Evolutionary conservation across 352 stramenopile species (phyloP).

Genomic region (Pythium oligandrum): DNA sequence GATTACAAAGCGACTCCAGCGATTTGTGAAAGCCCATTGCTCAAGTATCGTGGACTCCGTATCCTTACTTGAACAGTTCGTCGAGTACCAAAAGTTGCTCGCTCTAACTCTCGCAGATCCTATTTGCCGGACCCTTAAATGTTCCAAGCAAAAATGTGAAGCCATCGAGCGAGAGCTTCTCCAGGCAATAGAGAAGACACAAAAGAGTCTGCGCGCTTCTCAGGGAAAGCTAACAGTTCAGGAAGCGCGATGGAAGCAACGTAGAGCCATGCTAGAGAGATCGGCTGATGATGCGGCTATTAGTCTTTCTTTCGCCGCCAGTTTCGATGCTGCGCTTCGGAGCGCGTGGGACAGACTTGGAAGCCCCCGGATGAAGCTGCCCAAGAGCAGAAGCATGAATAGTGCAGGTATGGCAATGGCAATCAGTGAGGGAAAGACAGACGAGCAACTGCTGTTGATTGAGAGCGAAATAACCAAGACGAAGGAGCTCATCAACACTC

Average conservation of each 20-base stretch:
- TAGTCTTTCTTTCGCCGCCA: no score
- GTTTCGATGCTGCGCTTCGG: no score
- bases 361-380: conserved; percentile 14
- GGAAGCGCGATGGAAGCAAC: conserved; percentile 17
- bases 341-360: background rate
- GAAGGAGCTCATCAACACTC: conserved; percentile 1
- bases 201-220: conserved; percentile 15
- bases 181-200: conserved; percentile 30
- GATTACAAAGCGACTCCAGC: conserved; percentile 32
- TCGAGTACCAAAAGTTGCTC: conserved; percentile 31
- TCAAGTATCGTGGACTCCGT: background rate
- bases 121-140: conserved; percentile 46
- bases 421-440: no score
- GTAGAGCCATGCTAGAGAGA: background rate
- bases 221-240: conserved; percentile 19
- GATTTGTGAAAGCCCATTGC: conserved; percentile 16
- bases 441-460: no score
- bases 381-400: conserved; percentile 9
- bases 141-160: conserved; percentile 42
- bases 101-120: conserved; percentile 39
- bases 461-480: no score
- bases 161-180: conserved; percentile 36
- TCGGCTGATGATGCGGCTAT: no score
- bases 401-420: no score
- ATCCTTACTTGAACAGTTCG: conserved; percentile 19